phyloP scores from a whole-genome alignment of 2,329 filamentous ascomycete species.

The Monosporascus ibericus region DNA sequence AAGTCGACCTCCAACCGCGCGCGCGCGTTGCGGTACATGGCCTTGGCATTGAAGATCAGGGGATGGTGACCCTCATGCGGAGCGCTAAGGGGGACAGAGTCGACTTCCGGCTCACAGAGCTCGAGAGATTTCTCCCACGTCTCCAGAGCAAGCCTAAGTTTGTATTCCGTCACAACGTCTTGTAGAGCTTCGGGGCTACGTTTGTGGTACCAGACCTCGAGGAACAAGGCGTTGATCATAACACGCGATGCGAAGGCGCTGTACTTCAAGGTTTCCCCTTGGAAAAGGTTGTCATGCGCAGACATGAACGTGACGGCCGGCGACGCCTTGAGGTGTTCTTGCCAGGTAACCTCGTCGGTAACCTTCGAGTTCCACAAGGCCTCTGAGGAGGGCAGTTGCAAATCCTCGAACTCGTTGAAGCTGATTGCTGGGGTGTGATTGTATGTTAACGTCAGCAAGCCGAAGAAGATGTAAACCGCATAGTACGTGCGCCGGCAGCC shows the following conservation, averaged over 20 bases:
- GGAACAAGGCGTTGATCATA: constrained; percentile 97
- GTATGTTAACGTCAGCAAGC: constrained; percentile 87
- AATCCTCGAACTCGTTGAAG: constrained; percentile 94
- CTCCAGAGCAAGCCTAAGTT: constrained; percentile 87
- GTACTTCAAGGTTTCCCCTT: constrained; percentile 84
- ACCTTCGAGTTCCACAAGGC: constrained; percentile 86
- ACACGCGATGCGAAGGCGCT: constrained; percentile 95
- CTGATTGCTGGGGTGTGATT: constrained; percentile 97
- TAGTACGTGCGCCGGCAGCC: constrained; percentile 96
- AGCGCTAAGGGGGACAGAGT: constrained; percentile 82
- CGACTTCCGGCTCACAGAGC: constrained; percentile 84
- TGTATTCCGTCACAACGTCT: constrained; percentile 97
- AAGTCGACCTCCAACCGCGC: constrained; percentile 90
- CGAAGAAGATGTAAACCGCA: constrained; percentile 98
- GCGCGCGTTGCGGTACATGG: constrained; percentile 90
- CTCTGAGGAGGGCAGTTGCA: constrained; percentile 89
- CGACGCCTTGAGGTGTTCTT: constrained; percentile 65
- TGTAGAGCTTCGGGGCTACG: constrained; percentile 95
- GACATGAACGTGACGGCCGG: constrained; percentile 82
- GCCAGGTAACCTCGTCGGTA: constrained; percentile 75
- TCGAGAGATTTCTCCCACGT: constrained; percentile 98
- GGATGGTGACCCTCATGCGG: constrained; percentile 90
- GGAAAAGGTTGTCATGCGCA: constrained; percentile 91
- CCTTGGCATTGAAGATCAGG: constrained; percentile 96
- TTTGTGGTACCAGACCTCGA: constrained; percentile 99